A percentile compares a stretch with the other conserved stretches of the same genome.
Evolutionary conservation across 1,284 basidiomycete species (phyloP).

Genomic region (Cutaneotrichosporon dermatis): DNA sequence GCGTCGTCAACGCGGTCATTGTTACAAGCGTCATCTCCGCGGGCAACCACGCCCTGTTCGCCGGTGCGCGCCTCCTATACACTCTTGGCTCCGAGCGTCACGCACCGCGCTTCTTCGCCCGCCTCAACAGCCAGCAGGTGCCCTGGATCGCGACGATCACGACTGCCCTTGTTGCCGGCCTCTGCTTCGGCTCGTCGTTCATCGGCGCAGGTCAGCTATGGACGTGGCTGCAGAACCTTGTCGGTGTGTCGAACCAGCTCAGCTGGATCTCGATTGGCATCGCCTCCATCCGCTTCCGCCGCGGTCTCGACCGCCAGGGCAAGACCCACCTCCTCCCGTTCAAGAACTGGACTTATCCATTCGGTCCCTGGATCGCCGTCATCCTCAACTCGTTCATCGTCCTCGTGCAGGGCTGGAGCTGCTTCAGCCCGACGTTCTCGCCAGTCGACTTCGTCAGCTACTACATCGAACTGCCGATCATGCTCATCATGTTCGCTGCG

Average conservation of each 20-base stretch:
- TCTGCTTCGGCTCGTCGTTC: slow-evolving; percentile 56
- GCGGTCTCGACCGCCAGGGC: slow-evolving; percentile 69
- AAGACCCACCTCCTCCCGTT: slow-evolving; percentile 58
- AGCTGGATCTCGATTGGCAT: slow-evolving; percentile 78
- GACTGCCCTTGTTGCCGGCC: slow-evolving; percentile 46
- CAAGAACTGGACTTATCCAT: slow-evolving; percentile 42
- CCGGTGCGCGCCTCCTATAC: slow-evolving; percentile 55
- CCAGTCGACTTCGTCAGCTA: slow-evolving; percentile 30
- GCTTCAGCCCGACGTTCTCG: slow-evolving; percentile 54
- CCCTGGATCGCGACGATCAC: slow-evolving; percentile 59
- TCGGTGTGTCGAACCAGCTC: slow-evolving; percentile 24
- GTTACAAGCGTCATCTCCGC: slow-evolving; percentile 52
- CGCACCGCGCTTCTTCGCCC: slow-evolving; percentile 57
- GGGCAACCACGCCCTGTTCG: slow-evolving; percentile 56
- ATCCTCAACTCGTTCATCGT: slow-evolving; percentile 35
- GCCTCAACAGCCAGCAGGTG: slow-evolving; percentile 64
- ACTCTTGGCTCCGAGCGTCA: slow-evolving; percentile 52
- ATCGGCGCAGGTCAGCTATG: slow-evolving; percentile 48
- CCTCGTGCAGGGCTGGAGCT: slow-evolving; percentile 47
- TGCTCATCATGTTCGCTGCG: slow-evolving; percentile 66
- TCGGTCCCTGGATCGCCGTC: slow-evolving; percentile 32
- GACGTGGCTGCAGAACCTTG: slow-evolving; percentile 20
- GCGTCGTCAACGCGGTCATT: slow-evolving; percentile 64
- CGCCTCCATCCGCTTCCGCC: slow-evolving; percentile 74
- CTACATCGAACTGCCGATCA: slow-evolving; percentile 62